phyloP scores from a whole-genome alignment of 192 early-diverging fungal genomes.

The Coemansia pectinata region DNA sequence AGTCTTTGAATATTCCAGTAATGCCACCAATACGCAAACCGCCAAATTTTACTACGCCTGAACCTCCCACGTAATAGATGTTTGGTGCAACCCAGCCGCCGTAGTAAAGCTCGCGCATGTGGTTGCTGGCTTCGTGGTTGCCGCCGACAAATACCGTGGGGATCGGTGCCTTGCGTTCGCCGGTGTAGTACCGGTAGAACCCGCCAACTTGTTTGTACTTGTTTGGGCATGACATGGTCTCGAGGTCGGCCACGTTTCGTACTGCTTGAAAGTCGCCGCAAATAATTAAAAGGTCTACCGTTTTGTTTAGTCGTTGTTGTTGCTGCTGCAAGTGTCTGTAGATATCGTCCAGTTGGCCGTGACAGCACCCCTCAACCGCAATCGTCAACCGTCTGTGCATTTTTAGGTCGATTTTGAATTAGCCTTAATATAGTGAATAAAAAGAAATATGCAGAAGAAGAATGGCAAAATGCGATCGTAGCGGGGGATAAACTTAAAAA shows the following conservation, averaged over 20 bases:
- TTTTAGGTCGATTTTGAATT: neutral
- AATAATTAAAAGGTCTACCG: slow-evolving; percentile 89
- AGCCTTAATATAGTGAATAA: neutral
- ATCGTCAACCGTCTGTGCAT: slow-evolving; percentile 57
- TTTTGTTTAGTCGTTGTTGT: slow-evolving; percentile 61
- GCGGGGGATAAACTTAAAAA: neutral
- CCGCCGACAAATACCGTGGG: slow-evolving; percentile 97
- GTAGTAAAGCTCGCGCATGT: slow-evolving; percentile 94
- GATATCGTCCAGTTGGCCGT: slow-evolving; percentile 90
- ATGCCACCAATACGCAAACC: slow-evolving; percentile 91
- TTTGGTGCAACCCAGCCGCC: slow-evolving; percentile 95
- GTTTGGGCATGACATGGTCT: slow-evolving; percentile 78
- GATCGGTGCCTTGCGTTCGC: slow-evolving; percentile 72
- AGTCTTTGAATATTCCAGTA: slow-evolving; percentile 84
- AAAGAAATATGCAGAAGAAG: neutral
- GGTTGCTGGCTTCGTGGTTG: slow-evolving; percentile 96
- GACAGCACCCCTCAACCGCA: slow-evolving; percentile 96
- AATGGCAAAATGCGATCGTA: too few species aligned
- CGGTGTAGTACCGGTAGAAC: slow-evolving; percentile 95
- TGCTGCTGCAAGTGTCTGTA: slow-evolving; percentile 61
- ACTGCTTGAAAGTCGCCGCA: slow-evolving; percentile 98
- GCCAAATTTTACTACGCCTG: slow-evolving; percentile 84
- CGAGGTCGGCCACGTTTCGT: slow-evolving; percentile 80
- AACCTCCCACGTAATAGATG: slow-evolving; percentile 89
- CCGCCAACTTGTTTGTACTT: slow-evolving; percentile 82